Conservation (phyloP, 2,329 filamentous ascomycete genomes). For the Nannizziopsis arthrosporioides region DNA sequence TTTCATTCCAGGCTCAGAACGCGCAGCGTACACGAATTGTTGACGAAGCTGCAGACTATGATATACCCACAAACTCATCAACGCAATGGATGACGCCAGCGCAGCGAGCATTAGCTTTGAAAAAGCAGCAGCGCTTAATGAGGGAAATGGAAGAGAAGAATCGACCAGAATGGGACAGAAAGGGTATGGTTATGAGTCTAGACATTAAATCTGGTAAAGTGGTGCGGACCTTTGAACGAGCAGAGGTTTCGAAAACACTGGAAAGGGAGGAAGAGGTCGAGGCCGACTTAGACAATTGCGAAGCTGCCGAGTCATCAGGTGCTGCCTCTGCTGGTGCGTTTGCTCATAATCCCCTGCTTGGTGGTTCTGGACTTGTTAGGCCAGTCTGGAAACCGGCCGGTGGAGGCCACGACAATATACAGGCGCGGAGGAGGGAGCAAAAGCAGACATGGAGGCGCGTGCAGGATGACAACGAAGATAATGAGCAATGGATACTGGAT, state of each 20-base stretch:
- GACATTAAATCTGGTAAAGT: constrained; percentile 69
- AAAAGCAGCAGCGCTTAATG: constrained; percentile 71
- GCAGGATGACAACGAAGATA: constrained; percentile 37
- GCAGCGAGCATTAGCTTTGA: constrained; percentile 70
- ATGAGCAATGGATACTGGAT: constrained; percentile 39
- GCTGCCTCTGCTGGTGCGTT: constrained; percentile 26
- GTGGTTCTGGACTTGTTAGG: constrained; percentile 33
- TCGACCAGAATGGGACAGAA: constrained; percentile 77
- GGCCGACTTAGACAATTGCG: constrained; percentile 22
- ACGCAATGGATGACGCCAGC: constrained; percentile 77
- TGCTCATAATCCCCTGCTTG: constrained; percentile 35
- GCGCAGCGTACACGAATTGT: constrained; percentile 71
- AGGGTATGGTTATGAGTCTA: constrained; percentile 70
- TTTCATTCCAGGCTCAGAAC: constrained; percentile 76
- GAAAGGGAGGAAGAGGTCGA: constrained; percentile 17
- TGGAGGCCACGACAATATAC: constrained; percentile 11
- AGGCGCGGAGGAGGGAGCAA: constrained; percentile 21
- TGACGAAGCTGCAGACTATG: constrained; percentile 70
- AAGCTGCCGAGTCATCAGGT: constrained; percentile 17
- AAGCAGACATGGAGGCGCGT: constrained; percentile 38
- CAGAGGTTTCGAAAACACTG: constrained; percentile 22
- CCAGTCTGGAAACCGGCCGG: constrained; percentile 34
- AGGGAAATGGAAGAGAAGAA: constrained; percentile 80
- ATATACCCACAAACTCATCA: constrained; percentile 48
- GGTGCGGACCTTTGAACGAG: constrained; percentile 42